Percentiles rank a stretch among this genome's conserved stretches.
Evolutionary conservation across 352 stramenopile species (phyloP).

Genomic region (Pythium rishiriense): DNA sequence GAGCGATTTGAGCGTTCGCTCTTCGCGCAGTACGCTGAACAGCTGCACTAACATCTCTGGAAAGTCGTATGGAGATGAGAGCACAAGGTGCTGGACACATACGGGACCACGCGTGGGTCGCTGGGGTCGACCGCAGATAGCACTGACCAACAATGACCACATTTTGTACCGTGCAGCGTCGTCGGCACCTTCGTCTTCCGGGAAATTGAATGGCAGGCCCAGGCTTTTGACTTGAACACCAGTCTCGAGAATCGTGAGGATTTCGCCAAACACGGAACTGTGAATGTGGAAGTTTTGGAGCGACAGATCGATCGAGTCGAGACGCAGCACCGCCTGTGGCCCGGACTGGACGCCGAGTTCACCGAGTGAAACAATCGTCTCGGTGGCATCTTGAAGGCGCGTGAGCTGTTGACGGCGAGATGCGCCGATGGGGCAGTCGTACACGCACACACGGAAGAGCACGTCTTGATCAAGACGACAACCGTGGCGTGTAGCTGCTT

Average conservation of each 20-base stretch:
- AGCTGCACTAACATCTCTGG: neutral
- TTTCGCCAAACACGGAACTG: neutral
- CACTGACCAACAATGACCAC: neutral
- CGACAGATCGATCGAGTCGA: neutral
- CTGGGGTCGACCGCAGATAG: neutral
- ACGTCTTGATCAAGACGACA: neutral
- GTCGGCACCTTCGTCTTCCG: neutral
- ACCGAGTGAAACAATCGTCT: neutral
- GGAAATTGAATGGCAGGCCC: neutral
- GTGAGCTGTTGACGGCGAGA: neutral
- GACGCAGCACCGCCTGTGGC: neutral
- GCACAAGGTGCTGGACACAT: neutral
- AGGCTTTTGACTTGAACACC: neutral
- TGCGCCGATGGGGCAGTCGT: neutral
- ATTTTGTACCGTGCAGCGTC: neutral
- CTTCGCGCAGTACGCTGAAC: neutral
- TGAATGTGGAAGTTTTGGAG: neutral
- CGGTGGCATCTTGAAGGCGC: neutral
- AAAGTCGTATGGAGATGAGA: neutral
- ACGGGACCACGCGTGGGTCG: neutral
- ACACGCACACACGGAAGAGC: neutral
- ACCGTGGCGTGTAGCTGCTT: neutral
- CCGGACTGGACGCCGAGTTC: neutral
- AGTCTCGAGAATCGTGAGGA: slow-evolving; percentile 5
- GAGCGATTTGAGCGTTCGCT: neutral